Evolutionary conservation across 805 yeast species (phyloP), one percentile per base, ranked within the genome.

Genomic region (Pichia exigua): DNA sequence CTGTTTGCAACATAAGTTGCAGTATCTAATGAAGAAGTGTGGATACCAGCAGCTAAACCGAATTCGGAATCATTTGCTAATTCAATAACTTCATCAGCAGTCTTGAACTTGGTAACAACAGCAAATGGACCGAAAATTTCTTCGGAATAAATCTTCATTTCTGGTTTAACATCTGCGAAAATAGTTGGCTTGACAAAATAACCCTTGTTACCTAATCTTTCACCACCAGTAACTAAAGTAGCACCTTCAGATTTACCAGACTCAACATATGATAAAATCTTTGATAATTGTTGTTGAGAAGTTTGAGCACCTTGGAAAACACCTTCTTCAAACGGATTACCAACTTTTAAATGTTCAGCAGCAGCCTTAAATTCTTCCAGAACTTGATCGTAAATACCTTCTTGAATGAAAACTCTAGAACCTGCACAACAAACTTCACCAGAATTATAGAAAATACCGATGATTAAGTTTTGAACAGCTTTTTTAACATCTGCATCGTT

Each of bases 391-490:
- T 85, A 85, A 61, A 85, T 73, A 48, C 77, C 80, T 57, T 79
- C 54, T 69, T 87, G 90, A 54, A 88, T 83, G 70, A 85, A 87
- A 56, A 87, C 78, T 69, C 96, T 83, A 57, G 95, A 89, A 67
- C 95, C 94, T 27, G 96, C 92, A 72, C 92, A 85, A 73, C 96
- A 89, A 54, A 87, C 91, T 73, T 89, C 96, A 73, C 96, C 96
- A 52, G 95, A 83, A 73, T 89, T 89, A 77, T 77, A 86, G 73
- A 83, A 82, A 58, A 88, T 87, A 72, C 95, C 95, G 48, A 77
- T 73, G 54, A 87, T 77, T 58, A 87, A 76, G 66, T 77, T 77
- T 61, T 78, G 77, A 47, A 89, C 84, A 50, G 94, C 81, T 51
- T 74, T 73, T 39, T 77, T 76, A 52, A 85, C 64, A 63, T 86